A percentile compares a stretch with the other conserved stretches of the same genome.
Evolutionary conservation across 352 stramenopile species (phyloP).

Genomic region (Globisporangium alternatum): DNA sequence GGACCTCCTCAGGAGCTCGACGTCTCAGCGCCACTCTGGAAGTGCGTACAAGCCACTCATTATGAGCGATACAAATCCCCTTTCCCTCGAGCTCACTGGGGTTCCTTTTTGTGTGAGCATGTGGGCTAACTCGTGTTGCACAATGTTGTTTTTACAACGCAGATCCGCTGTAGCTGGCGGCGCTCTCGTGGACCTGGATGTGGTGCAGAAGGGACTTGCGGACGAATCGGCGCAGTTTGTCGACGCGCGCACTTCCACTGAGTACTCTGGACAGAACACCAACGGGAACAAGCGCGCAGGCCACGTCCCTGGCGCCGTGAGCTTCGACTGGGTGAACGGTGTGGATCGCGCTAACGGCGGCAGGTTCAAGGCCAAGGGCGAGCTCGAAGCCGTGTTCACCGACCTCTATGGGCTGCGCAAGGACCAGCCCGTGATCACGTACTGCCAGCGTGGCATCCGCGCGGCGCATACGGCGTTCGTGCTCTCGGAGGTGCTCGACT

Average conservation of each 20-base stretch:
- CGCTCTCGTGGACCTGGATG: slow-evolving; percentile 29
- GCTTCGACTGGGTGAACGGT: slow-evolving; percentile 71
- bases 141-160: neutral
- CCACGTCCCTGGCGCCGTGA: slow-evolving; percentile 62
- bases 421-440: slow-evolving; percentile 52
- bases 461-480: slow-evolving; percentile 69
- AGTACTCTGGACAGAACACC: slow-evolving; percentile 34
- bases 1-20: slow-evolving; percentile 5
- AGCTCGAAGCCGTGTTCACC: slow-evolving; percentile 49
- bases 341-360: slow-evolving; percentile 46
- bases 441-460: slow-evolving; percentile 72
- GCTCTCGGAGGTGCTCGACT: slow-evolving; percentile 56
- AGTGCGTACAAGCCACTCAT: slow-evolving; percentile 4
- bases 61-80: too few relatives aligned
- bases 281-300: slow-evolving; percentile 44
- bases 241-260: slow-evolving; percentile 33
- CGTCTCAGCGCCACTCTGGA: slow-evolving; percentile 9
- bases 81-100: too few relatives aligned
- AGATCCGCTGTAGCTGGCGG: slow-evolving; percentile 1
- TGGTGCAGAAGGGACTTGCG: slow-evolving; percentile 28
- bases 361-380: slow-evolving; percentile 55
- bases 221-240: slow-evolving; percentile 28
- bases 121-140: neutral
- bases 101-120: neutral
- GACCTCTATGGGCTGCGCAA: slow-evolving; percentile 36